A percentile compares a stretch with the other conserved stretches of the same genome.
These are phyloP conservation scores for Saccharomyces uvarum DNA, from an alignment of 1,139 yeast genomes.

Conservation along the genomic window DNA sequence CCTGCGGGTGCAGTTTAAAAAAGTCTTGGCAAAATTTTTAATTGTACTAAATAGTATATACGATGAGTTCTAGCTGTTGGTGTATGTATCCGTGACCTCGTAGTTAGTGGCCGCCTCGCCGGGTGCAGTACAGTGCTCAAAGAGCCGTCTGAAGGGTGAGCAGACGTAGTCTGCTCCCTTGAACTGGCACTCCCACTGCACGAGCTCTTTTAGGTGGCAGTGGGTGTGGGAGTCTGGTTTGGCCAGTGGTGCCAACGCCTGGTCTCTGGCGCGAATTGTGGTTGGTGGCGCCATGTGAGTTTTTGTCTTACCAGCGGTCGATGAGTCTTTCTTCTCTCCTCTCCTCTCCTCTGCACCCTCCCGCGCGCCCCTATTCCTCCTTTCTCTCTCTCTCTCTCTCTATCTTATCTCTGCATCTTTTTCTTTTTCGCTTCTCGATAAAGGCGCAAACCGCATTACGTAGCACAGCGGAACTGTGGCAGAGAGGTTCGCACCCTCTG, in stretches of 20 bases:
- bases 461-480: not conserved
- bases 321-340: not conserved
- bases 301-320: not conserved
- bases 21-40: not conserved
- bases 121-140: slow-evolving; percentile 40
- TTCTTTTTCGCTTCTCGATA: not conserved
- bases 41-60: not conserved
- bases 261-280: slow-evolving; percentile 19
- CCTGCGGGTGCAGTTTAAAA: not conserved
- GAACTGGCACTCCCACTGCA: not conserved
- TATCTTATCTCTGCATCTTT: not conserved
- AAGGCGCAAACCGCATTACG: not conserved
- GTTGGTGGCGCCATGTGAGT: slow-evolving; percentile 9
- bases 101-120: slow-evolving; percentile 20
- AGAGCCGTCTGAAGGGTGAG: slow-evolving; percentile 47
- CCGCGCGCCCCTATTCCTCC: not conserved
- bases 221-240: slow-evolving; percentile 26
- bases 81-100: slow-evolving; percentile 22
- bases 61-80: slow-evolving; percentile 11
- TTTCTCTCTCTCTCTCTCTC: not conserved
- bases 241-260: slow-evolving; percentile 18
- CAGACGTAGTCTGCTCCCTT: slow-evolving; percentile 37
- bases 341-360: not conserved
- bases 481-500: not conserved
- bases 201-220: slow-evolving; percentile 23